Evolutionary conservation across 148 eudicot genomes (phyloP).

Genomic region (Cornus suecica): DNA sequence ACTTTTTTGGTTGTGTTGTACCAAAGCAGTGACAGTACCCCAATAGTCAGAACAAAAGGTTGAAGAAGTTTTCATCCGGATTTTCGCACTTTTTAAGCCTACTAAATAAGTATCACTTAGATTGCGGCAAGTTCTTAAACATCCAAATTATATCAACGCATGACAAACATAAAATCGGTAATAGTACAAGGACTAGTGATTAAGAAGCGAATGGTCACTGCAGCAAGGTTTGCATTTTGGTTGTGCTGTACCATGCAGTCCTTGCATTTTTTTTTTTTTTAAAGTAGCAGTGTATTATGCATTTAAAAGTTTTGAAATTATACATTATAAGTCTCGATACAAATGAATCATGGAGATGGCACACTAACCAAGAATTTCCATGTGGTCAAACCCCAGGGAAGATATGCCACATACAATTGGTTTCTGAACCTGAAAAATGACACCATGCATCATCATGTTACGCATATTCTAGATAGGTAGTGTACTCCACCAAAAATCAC

Average conservation of each 20-base stretch:
- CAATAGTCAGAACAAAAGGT: neutral
- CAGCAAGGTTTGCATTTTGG: neutral
- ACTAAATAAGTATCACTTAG: neutral
- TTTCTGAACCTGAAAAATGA: slow-evolving; percentile 64
- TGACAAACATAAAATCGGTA: neutral
- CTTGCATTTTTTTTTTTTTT: too few species aligned
- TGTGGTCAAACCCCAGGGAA: slow-evolving; percentile 97
- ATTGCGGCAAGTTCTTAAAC: neutral
- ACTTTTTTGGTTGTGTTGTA: too few species aligned
- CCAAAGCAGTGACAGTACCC: neutral
- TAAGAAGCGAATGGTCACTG: neutral
- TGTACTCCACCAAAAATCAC: neutral
- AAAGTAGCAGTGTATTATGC: too few species aligned
- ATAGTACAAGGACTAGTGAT: neutral
- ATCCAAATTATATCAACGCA: neutral
- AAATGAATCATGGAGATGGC: slow-evolving; percentile 20
- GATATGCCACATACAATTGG: slow-evolving; percentile 95
- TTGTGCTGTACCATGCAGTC: neutral
- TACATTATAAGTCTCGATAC: slow-evolving; percentile 2
- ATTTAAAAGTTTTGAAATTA: neutral
- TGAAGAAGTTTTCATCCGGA: neutral
- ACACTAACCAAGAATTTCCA: slow-evolving; percentile 97
- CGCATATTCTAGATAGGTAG: neutral
- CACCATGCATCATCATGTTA: slow-evolving; percentile 4
- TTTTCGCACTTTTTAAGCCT: neutral